Evolutionary conservation across 2,329 filamentous ascomycete species (phyloP).

Genomic region (Pezicula rhizophila): DNA sequence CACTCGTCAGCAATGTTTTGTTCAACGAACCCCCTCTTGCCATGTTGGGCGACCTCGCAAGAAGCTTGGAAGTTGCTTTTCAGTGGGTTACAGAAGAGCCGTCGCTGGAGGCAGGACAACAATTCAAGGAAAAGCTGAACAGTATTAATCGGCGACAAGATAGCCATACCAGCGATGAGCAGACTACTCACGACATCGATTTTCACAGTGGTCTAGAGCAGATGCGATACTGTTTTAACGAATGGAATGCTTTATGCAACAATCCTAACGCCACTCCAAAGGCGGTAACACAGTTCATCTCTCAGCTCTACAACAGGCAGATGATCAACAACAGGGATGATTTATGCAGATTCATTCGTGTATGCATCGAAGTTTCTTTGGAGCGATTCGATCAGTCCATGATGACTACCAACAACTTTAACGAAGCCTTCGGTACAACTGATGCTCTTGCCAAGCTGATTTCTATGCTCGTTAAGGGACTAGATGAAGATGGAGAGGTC

Average conservation of each 20-base stretch:
- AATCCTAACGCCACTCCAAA: constrained; percentile 72
- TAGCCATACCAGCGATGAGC: constrained; percentile 41
- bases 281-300: constrained; percentile 68
- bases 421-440: constrained; percentile 53
- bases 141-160: constrained; percentile 48
- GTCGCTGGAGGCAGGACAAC: constrained; percentile 56
- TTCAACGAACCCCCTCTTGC: constrained; percentile 72
- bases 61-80: constrained; percentile 75
- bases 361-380: constrained; percentile 74
- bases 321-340: constrained; percentile 71
- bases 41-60: constrained; percentile 78
- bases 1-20: constrained; percentile 71
- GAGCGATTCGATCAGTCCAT: constrained; percentile 69
- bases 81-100: constrained; percentile 74
- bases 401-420: constrained; percentile 50
- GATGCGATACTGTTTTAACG: constrained; percentile 90
- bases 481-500: constrained; percentile 50
- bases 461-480: constrained; percentile 66
- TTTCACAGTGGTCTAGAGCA: constrained; percentile 61
- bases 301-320: constrained; percentile 71
- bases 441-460: constrained; percentile 83
- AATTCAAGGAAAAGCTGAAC: constrained; percentile 61
- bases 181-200: constrained; percentile 31
- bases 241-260: constrained; percentile 82
- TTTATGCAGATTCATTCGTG: constrained; percentile 71